Evolutionary conservation across 495 filamentous ascomycete species (phyloP).

Genomic region (Eremomyces bilateralis): DNA sequence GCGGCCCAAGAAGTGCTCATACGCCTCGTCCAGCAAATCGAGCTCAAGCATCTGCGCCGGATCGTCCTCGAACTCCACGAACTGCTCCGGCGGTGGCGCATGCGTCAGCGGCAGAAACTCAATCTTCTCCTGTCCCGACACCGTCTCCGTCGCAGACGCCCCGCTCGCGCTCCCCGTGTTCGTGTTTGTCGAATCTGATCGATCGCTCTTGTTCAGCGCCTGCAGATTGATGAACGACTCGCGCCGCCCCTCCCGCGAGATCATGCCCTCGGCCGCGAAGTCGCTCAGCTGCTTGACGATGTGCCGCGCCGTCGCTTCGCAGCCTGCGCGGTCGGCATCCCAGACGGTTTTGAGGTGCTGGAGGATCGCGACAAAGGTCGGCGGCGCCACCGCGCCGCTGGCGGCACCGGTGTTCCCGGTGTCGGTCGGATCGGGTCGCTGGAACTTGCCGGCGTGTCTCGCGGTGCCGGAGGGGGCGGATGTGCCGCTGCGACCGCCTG

Average conservation of each 20-base stretch:
- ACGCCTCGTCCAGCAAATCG: slow-evolving; percentile 80
- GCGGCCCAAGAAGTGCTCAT: slow-evolving; percentile 50
- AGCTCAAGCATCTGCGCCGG: slow-evolving; percentile 43
- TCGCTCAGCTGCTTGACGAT: slow-evolving; percentile 61
- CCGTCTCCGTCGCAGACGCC: no score
- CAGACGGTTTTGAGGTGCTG: slow-evolving; percentile 64
- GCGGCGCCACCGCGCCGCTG: slow-evolving; percentile 7
- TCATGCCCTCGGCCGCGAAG: slow-evolving; percentile 70
- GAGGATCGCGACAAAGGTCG: slow-evolving; percentile 60
- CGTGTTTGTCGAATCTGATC: no score
- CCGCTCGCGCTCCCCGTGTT: no score
- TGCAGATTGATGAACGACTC: no score
- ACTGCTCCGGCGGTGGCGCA: no score
- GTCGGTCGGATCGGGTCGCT: no score
- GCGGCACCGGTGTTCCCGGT: not conserved
- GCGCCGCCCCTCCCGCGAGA: slow-evolving; percentile 30
- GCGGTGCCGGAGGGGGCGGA: slow-evolving; percentile 9
- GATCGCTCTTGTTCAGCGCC: no score
- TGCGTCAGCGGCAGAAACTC: no score
- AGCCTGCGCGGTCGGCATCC: slow-evolving; percentile 62
- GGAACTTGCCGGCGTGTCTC: no score
- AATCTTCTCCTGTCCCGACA: no score
- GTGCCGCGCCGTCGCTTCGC: slow-evolving; percentile 59
- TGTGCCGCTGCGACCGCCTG: slow-evolving; percentile 48
- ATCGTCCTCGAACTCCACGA: slow-evolving; percentile 27